A percentile compares a stretch with the other conserved stretches of the same genome.
Evolutionary conservation across 1,284 basidiomycete species (phyloP).

Genomic region (Marasmius fiardii): DNA sequence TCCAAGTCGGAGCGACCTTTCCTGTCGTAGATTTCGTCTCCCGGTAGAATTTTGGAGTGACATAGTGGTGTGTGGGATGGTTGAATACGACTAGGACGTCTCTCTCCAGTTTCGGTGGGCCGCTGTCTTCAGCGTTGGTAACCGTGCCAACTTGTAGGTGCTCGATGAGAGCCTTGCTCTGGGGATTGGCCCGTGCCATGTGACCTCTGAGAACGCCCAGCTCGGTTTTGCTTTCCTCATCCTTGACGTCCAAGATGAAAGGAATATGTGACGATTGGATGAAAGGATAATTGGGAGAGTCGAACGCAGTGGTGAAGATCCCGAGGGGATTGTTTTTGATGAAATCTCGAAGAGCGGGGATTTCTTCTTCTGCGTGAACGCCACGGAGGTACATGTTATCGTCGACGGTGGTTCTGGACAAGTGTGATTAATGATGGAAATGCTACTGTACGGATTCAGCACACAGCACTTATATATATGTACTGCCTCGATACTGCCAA

Average conservation of each 20-base stretch:
- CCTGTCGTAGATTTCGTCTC: constrained; percentile 25
- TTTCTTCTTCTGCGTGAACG: constrained; percentile 34
- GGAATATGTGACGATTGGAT: constrained; percentile 40
- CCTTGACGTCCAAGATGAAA: constrained; percentile 30
- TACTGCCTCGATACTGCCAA: too few species aligned
- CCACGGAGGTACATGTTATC: constrained; percentile 38
- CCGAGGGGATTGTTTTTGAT: constrained; percentile 35
- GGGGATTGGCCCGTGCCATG: constrained; percentile 26
- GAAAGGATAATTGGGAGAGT: constrained; percentile 21
- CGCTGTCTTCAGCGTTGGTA: constrained; percentile 1
- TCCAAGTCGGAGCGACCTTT: constrained; percentile 26
- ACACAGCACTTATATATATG: too few species aligned
- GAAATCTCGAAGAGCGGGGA: constrained; percentile 31
- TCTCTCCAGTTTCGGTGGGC: neutral
- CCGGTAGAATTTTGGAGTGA: constrained; percentile 26
- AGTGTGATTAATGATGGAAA: too few species aligned
- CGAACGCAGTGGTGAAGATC: constrained; percentile 29
- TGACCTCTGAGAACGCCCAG: constrained; percentile 24
- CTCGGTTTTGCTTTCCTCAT: constrained; percentile 13
- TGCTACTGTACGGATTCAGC: too few species aligned
- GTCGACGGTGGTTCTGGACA: too few species aligned
- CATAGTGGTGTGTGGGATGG: constrained; percentile 22
- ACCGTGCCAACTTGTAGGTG: neutral
- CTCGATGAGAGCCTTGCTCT: constrained; percentile 23
- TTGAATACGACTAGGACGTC: constrained; percentile 23